Evolutionary conservation across 352 stramenopile species (phyloP), one percentile per base, ranked within the genome.

Genomic region (Phytophthora colocasiae): DNA sequence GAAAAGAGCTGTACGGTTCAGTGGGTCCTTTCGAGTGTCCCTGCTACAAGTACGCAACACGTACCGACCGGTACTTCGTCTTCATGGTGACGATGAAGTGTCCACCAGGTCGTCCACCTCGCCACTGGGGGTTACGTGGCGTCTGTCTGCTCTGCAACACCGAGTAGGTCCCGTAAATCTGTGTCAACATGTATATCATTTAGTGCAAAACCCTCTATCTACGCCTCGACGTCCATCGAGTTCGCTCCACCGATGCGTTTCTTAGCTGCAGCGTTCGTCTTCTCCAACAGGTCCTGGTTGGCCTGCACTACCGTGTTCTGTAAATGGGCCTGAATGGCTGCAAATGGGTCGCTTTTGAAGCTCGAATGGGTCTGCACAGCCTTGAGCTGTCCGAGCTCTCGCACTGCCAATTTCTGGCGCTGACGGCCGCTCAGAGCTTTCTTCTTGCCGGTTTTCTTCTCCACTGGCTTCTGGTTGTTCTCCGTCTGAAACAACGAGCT

Each of bases 31-130:
- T 98, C 66, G 93, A 98, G 73, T 98, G 92, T 70, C 95, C 97
- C 31, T 94, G 97, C 58, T 99, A 99, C 90, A 99, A 98, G 85
- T 99, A 99, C 77, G 83, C 90, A 15, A 91, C 63, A 22, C 88
- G 97, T 22, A 99, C 93, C 36, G 97, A 99, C 63, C 87, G 92
- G 15, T 98, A 98, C 77, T 98, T 98, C 62, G 95, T 99, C 63
- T 99, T 98, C 57, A 98, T 97, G 79, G 95, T 98, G 45, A 96
- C 85, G 26, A 94, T 96, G 85, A 93, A 94, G 68, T 96, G 88
- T 75, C 85, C 86, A 32, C 77, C 81, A 14, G 97, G 96, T 17
- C 81, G 98, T 46, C 87, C 85, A 34, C 92, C 96, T 14, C 89
- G 91, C 31, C 96, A 99, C 72, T 99, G 97, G 97, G 91, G 89